phyloP scores from a whole-genome alignment of 345 rosid genomes.

The Kernera saxatilis region DNA sequence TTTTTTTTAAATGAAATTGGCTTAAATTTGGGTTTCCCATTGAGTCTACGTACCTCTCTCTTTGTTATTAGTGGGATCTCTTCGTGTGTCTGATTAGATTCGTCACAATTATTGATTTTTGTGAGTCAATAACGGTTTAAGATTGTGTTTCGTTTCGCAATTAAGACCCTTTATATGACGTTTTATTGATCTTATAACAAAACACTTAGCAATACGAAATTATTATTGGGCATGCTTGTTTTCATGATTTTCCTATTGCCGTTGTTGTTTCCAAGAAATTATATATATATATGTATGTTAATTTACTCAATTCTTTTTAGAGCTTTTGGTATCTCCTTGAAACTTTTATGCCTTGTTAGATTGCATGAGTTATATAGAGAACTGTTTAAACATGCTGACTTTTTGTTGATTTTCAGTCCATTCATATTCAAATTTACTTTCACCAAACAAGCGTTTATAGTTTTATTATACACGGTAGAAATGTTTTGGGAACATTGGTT shows the following conservation, averaged over 20 bases:
- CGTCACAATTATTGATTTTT: not conserved
- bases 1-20: no score
- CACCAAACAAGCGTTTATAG: no score
- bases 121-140: not conserved
- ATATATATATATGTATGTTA: no score
- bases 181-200: no score
- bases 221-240: not conserved
- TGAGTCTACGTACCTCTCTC: not conserved
- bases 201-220: not conserved
- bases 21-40: not conserved
- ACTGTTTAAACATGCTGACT: not conserved
- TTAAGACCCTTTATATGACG: no score
- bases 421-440: not conserved
- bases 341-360: not conserved
- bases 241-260: no score
- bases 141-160: no score
- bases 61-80: not conserved
- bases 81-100: not conserved
- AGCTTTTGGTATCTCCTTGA: no score
- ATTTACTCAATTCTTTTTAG: no score
- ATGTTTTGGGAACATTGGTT: not conserved
- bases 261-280: no score
- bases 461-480: no score
- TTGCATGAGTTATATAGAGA: not conserved
- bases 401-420: not conserved